A percentile compares a stretch with the other conserved stretches of the same genome.
These are phyloP conservation scores for Orbilia quercus DNA, from an alignment of 2,329 filamentous ascomycete species.

Conservation along the genomic window DNA sequence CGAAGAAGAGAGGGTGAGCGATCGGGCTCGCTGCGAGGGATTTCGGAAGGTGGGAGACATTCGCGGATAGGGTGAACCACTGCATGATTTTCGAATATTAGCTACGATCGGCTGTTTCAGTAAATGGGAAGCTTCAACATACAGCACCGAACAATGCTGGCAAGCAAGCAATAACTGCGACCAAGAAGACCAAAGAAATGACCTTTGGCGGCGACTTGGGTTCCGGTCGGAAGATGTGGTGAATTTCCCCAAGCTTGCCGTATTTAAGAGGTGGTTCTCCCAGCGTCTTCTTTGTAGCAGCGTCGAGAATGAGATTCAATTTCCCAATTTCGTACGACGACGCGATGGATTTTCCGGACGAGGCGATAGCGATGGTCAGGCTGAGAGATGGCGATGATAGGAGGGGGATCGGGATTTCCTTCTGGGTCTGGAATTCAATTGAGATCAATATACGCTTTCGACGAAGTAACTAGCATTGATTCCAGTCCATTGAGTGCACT, in stretches of 20 bases:
- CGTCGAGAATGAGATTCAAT: slow-evolving; percentile 72
- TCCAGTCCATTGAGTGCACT: slow-evolving; percentile 2
- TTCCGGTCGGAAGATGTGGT: slow-evolving; percentile 87
- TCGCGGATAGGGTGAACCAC: slow-evolving; percentile 87
- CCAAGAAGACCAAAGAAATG: slow-evolving; percentile 80
- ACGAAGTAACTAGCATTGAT: not conserved
- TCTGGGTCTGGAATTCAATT: slow-evolving; percentile 74
- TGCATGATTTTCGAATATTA: slow-evolving; percentile 62
- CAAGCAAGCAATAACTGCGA: slow-evolving; percentile 77
- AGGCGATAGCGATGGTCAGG: slow-evolving; percentile 85
- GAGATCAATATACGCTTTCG: slow-evolving; percentile 2
- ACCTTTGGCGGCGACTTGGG: slow-evolving; percentile 82
- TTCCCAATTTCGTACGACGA: slow-evolving; percentile 73
- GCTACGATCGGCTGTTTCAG: not conserved
- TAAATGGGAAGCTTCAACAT: slow-evolving; percentile 62
- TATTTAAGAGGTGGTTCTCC: slow-evolving; percentile 74
- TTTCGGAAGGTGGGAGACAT: slow-evolving; percentile 79
- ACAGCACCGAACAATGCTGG: slow-evolving; percentile 76
- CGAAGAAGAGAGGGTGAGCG: slow-evolving; percentile 85
- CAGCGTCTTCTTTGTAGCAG: slow-evolving; percentile 68
- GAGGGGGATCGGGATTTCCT: slow-evolving; percentile 87
- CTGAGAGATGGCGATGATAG: slow-evolving; percentile 76
- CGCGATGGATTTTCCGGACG: slow-evolving; percentile 79
- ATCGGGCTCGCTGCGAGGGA: slow-evolving; percentile 81
- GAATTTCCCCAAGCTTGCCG: slow-evolving; percentile 83